Percentiles rank a stretch among this genome's conserved stretches.
Conservation (phyloP, 1,284 basidiomycete species). For the Rhodotorula glutinis region DNA sequence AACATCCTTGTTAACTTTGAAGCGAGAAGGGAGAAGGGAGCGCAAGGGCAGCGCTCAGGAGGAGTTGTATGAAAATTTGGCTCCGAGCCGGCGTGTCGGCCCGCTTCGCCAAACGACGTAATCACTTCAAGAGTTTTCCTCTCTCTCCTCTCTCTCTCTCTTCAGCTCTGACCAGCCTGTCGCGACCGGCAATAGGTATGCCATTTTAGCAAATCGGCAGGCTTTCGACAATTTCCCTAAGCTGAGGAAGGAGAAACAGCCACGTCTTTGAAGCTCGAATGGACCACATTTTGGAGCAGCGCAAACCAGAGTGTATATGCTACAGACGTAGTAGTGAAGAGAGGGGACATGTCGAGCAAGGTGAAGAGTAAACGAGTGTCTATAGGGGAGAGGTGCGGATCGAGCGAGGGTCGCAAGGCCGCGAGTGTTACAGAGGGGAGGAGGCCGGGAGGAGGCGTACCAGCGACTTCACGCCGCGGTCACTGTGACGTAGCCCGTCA, state of each 20-base stretch:
- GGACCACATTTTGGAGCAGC: too few relatives aligned
- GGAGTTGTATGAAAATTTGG: not conserved
- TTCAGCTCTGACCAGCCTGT: too few relatives aligned
- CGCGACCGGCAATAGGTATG: too few relatives aligned
- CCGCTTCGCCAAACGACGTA: not conserved
- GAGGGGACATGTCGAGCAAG: not conserved
- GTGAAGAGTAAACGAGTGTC: not conserved
- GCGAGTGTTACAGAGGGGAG: not conserved
- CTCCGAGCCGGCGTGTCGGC: not conserved
- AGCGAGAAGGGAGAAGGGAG: not conserved
- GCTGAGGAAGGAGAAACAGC: too few relatives aligned
- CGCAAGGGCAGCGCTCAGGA: not conserved
- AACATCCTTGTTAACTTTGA: not conserved
- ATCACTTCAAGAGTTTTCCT: not conserved
- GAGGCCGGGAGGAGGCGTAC: not conserved
- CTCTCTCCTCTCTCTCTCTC: too few relatives aligned
- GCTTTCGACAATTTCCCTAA: too few relatives aligned
- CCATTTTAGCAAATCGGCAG: too few relatives aligned
- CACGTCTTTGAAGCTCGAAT: too few relatives aligned
- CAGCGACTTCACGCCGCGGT: not conserved
- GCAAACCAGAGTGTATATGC: too few relatives aligned
- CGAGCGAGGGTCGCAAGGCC: too few relatives aligned
- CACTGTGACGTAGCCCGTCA: conserved; percentile 35
- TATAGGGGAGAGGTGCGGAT: not conserved
- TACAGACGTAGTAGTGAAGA: not conserved